Evolutionary conservation across 257 asterid species (phyloP).

Genomic region (Fraxinus cuspidata): DNA sequence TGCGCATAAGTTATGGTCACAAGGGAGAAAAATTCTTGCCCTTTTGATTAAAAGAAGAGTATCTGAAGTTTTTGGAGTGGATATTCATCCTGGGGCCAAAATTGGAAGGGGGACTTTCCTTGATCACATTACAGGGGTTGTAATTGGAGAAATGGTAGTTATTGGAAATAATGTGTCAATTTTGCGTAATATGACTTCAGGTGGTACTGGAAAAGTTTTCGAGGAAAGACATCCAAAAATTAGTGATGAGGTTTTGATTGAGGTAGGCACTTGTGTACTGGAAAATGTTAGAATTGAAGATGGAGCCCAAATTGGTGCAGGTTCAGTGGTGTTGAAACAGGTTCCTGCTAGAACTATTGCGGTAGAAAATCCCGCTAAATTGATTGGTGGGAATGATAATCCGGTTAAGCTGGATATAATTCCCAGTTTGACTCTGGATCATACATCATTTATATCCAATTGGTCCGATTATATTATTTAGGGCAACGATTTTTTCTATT

Average conservation of each 20-base stretch:
- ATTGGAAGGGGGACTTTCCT: no score
- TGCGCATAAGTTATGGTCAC: no score
- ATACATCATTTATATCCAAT: conserved; percentile 61
- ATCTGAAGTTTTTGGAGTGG: no score
- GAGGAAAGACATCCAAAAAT: conserved; percentile 89
- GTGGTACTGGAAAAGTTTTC: conserved; percentile 10
- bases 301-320: conserved; percentile 93
- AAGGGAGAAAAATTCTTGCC: no score
- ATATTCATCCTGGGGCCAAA: no score
- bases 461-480: conserved; percentile 87
- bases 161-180: no score
- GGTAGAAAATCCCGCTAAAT: conserved; percentile 81
- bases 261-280: conserved; percentile 86
- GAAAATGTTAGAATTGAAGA: conserved; percentile 77
- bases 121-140: no score
- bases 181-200: no score
- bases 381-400: conserved; percentile 82
- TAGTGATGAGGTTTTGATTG: conserved; percentile 84
- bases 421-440: conserved; percentile 87
- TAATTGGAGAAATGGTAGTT: no score
- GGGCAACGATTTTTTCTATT: neutral
- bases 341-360: conserved; percentile 89
- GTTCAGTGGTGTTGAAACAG: conserved; percentile 74
- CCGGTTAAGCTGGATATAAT: conserved; percentile 62
- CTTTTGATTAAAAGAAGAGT: no score